Base-by-base conservation (phyloP, 108 stramenopile genomes). In the Cyclotella baltica region DNA sequence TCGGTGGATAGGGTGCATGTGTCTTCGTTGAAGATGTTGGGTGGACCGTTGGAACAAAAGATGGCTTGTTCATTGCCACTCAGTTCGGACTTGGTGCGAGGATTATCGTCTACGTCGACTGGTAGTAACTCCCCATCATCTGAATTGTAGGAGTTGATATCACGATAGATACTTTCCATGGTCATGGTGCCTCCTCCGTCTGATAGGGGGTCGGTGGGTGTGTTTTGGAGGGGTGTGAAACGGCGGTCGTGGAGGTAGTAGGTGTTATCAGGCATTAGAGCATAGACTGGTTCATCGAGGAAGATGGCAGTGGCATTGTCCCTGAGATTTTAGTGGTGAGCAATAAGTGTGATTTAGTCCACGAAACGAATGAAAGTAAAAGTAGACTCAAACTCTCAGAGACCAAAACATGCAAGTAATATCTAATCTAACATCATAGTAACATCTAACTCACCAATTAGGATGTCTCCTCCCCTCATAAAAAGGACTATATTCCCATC, bases 21-120 rank as follows among this genome's bases (percentile, higher is more conserved):
- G 18, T 34, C 52, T 55, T 76, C 75, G 23, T 76, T 76, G 28
- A 76, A 69, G 3, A 76, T 28, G 66, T 76, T 76, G 66, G 58
- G 66, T 10, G 9, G 34, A 18, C 19, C 13, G 33, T 76, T 76
- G 50, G 75, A 76, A 40, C 75, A 76, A 34, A 31, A 76, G 16
- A 69, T 76, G 6, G 59, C 67, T 25, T 76, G 65, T 27, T 69
- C 67, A 22, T 56, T 57, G 20, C 59, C 59, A 31, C 66, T 43
- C 2, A 69, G 33, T 23, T 3, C 0, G 4, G 57, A 68, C 18
- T 25, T 28, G 47, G 72, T 62, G 15, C 72, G 72, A 20, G 72
- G 72, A 73, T 73, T 73, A 22, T 46, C 61, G 61, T 73, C 72
- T 3, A 22, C 29, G 22, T 73, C 72, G 15, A 73, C 72, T 0